phyloP scores from a whole-genome alignment of 371 early-diverging fungal species.

The Mortierella sp. region DNA sequence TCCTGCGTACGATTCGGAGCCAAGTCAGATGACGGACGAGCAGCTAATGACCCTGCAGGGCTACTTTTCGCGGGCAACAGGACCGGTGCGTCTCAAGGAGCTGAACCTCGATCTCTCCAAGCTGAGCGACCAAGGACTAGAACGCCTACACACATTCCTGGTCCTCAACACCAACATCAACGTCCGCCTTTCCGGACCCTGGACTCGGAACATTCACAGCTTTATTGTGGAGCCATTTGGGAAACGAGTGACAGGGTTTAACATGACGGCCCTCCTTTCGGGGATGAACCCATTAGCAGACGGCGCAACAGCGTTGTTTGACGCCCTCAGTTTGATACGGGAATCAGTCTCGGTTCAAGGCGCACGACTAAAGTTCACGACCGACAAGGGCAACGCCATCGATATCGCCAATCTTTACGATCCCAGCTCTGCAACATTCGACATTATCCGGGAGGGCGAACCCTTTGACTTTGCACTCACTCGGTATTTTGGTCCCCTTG shows the following conservation, averaged over 20 bases:
- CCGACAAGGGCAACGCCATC: not conserved
- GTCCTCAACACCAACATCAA: not conserved
- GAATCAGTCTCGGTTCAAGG: not conserved
- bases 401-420: not conserved
- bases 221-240: not conserved
- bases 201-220: not conserved
- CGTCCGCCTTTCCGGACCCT: not conserved
- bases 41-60: not conserved
- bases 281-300: not conserved
- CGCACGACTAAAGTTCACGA: not conserved
- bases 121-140: not conserved
- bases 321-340: not conserved
- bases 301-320: not conserved
- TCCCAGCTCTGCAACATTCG: not conserved
- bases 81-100: not conserved
- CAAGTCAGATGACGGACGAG: not conserved
- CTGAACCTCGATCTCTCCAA: slow-evolving; percentile 2
- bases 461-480: slow-evolving; percentile 1
- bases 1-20: not conserved
- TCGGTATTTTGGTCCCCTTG: not conserved
- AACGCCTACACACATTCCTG: not conserved
- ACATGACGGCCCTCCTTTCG: not conserved
- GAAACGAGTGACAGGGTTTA: not conserved
- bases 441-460: not conserved
- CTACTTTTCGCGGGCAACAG: not conserved